Conservation (phyloP, 2,329 filamentous ascomycete species). For the Coleophoma cylindrospora region DNA sequence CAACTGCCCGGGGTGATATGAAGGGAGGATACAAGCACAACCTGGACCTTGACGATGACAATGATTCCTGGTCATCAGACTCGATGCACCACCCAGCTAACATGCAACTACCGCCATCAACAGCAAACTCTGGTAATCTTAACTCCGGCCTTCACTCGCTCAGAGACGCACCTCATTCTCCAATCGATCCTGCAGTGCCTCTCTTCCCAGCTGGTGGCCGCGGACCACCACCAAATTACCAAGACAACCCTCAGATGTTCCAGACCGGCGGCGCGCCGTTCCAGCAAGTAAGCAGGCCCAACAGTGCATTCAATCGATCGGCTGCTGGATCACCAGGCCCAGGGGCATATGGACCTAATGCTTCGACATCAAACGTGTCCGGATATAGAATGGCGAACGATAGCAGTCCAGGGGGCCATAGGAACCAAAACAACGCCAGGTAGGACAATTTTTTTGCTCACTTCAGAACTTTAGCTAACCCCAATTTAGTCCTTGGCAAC, state of each 20-base stretch:
- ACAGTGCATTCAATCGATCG: slow-evolving; percentile 13
- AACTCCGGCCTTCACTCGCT: slow-evolving; percentile 10
- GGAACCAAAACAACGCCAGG: slow-evolving; percentile 40
- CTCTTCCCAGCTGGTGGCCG: slow-evolving; percentile 38
- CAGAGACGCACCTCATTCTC: slow-evolving; percentile 35
- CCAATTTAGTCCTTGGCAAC: slow-evolving; percentile 45
- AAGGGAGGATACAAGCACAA: slow-evolving; percentile 54
- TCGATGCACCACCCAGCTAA: slow-evolving; percentile 42
- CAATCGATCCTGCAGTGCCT: slow-evolving; percentile 44
- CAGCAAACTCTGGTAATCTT: slow-evolving; percentile 17
- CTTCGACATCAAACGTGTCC: slow-evolving; percentile 27
- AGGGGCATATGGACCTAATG: slow-evolving; percentile 22
- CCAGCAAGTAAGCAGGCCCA: slow-evolving; percentile 9
- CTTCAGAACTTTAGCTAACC: slow-evolving; percentile 16
- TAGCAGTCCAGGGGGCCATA: slow-evolving; percentile 33
- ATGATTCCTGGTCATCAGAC: slow-evolving; percentile 59
- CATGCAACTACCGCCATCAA: slow-evolving; percentile 24
- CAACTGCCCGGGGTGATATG: slow-evolving; percentile 77
- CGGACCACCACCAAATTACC: slow-evolving; percentile 25
- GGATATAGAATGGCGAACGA: slow-evolving; percentile 34
- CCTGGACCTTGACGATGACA: slow-evolving; percentile 67
- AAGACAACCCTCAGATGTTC: slow-evolving; percentile 19
- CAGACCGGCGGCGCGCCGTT: slow-evolving; percentile 21
- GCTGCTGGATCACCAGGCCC: slow-evolving; percentile 15
- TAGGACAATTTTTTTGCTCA: slow-evolving; percentile 23